These are phyloP conservation scores for Candida sanyaensis DNA, from an alignment of 1,139 yeast genomes.

Conservation along the genomic window DNA sequence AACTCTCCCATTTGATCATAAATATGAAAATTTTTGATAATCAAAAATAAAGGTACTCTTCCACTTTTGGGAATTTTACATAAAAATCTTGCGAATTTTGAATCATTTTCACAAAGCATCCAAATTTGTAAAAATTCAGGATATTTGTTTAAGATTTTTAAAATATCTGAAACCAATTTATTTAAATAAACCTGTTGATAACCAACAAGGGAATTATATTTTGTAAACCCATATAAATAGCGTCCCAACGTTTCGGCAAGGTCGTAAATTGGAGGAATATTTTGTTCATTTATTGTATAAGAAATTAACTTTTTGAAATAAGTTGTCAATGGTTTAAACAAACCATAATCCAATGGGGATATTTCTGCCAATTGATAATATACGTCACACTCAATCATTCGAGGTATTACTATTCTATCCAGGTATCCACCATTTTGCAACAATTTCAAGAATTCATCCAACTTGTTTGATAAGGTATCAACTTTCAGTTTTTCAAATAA, in stretches of 20 bases:
- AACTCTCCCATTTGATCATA: slow-evolving; percentile 1
- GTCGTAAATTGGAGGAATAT: background rate
- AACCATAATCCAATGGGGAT: slow-evolving; percentile 6
- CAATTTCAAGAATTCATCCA: slow-evolving; percentile 6
- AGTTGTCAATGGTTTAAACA: slow-evolving; percentile 16
- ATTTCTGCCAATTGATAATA: slow-evolving; percentile 13
- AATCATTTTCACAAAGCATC: slow-evolving; percentile 6
- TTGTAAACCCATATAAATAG: slow-evolving; percentile 10
- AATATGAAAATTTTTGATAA: slow-evolving; percentile 5
- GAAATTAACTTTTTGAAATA: slow-evolving; percentile 15
- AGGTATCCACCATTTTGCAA: slow-evolving; percentile 6
- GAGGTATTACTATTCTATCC: background rate
- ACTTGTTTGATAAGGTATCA: slow-evolving; percentile 6
- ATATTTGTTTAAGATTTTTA: slow-evolving; percentile 9
- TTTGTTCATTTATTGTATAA: slow-evolving; percentile 8
- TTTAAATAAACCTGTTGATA: slow-evolving; percentile 6
- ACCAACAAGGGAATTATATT: slow-evolving; percentile 1
- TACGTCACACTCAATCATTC: slow-evolving; percentile 10
- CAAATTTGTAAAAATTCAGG: slow-evolving; percentile 14
- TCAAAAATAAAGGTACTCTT: slow-evolving; percentile 7
- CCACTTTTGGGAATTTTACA: background rate
- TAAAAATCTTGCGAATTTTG: background rate
- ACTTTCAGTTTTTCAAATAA: slow-evolving; percentile 5
- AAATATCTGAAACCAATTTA: slow-evolving; percentile 5
- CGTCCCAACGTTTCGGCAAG: slow-evolving; percentile 13